These are phyloP conservation scores for Furcasterigmium furcatum DNA, from an alignment of 2,329 filamentous ascomycete species.

Conservation along the genomic window DNA sequence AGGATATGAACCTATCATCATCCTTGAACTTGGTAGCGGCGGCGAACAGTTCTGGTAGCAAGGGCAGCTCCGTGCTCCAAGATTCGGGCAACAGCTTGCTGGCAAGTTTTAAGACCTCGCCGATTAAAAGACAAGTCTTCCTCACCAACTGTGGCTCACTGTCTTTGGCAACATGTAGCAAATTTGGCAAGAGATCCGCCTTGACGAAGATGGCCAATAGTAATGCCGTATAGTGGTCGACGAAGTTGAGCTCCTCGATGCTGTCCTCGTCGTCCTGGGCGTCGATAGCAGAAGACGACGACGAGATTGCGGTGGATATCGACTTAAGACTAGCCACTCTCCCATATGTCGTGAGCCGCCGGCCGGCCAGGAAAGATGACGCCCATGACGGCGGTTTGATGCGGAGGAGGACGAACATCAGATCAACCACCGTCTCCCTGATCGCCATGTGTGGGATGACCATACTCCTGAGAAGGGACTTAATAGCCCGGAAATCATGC, in stretches of 20 bases:
- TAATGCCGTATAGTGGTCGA: conserved; percentile 91
- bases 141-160: conserved; percentile 69
- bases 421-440: conserved; percentile 78
- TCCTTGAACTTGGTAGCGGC: conserved; percentile 70
- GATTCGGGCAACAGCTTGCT: conserved; percentile 78
- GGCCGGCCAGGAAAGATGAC: conserved; percentile 88
- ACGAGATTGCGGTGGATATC: conserved; percentile 26
- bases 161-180: conserved; percentile 64
- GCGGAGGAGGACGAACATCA: conserved; percentile 75
- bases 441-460: conserved; percentile 53
- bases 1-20: conserved; percentile 74
- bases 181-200: conserved; percentile 64
- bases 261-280: conserved; percentile 55
- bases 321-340: conserved; percentile 81
- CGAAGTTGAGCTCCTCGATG: conserved; percentile 74
- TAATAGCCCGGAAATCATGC: conserved; percentile 81
- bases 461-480: conserved; percentile 68
- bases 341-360: conserved; percentile 93
- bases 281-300: not conserved
- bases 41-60: conserved; percentile 81
- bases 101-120: conserved; percentile 86
- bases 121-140: conserved; percentile 86
- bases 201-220: conserved; percentile 82
- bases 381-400: conserved; percentile 96
- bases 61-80: conserved; percentile 81